Base-by-base conservation (phyloP, 441 rosid species). In the Euphorbia schlechtendalii region DNA sequence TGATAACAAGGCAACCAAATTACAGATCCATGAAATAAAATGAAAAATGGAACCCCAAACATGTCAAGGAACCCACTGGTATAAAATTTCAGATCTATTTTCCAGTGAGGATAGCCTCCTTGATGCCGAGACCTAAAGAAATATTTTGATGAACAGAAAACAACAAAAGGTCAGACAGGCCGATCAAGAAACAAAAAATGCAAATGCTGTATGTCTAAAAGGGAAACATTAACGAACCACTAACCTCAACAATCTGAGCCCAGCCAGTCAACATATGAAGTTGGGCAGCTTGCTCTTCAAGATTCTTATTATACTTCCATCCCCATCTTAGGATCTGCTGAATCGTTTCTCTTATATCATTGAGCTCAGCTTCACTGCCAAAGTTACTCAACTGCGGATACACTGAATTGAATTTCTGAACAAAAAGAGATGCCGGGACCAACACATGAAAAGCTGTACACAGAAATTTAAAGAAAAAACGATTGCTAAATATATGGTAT, bases 201-300 rank as follows among this genome's bases (percentile, higher is more conserved):
- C 48, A 66, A n/a, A 43, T 28, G 10, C 40, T 13, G 10, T 5
- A 49, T 38, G 25, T 36, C 9, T 10, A 36, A 30, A 9, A 40
- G 3, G 25, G 9, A 43, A 59, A 51, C 45, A 46, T 63, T 61
- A 54, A 71, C 70, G 59, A 69, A 21, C 56, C 65, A 74, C 71
- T 53, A 30, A 92, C 98, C 99, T 94, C 98, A 67, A 84, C 94
- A 73, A 89, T 79, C 69, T 89, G 98, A 65, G 98, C 85, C 98
- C 99, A 94, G 64, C 92, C 99, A 72, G 92, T 81, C 78, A 94
- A 81, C 98, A 89, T 91, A 74, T 94, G 99, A 78, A 91, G 98
- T 73, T 94, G 98, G 71, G 96, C 98, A 73, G 96, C 96, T 77
- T 89, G 96, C 72, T 94, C 99, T 82, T 94, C 98, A 56, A 94